Evolutionary conservation across 495 filamentous ascomycete genomes (phyloP), one percentile per base, ranked within the genome.

Genomic region (Lepidopterella palustris): DNA sequence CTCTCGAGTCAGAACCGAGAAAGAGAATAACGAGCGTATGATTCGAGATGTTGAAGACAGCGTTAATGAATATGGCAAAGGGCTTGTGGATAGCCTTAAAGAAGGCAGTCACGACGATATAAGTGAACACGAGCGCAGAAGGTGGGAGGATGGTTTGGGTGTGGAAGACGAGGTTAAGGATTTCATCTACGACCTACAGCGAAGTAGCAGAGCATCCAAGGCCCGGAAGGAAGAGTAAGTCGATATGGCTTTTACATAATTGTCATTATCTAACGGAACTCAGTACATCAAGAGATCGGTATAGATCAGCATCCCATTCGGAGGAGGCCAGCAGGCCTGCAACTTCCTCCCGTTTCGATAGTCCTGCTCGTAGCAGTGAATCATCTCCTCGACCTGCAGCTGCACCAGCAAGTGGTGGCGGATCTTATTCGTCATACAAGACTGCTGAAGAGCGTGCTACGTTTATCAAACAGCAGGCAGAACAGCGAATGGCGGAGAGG

Each of bases 91-190:
- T 62, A 90, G 78, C 64, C 82, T 97, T 11, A 91, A 92, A 68
- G 89, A 95, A 58, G 87, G 85, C 45, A 79, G 78, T n/a, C 82
- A 90, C 45, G 82, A 78, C 64, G 77, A 78, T 63, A 82, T 75
- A 65, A 85, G 69, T 71, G 89, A 97, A 70, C 93, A 97, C 71
- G 95, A 99, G 77, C 83, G 79, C 64, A 82, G 93, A 57, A 84
- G 93, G 58, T 99, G 95, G 95, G 92, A 97, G 67, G 95, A 99
- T 76, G 95, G 84, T 32, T 77, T 97, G 32, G 95, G 95, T 27
- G 95, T 99, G 54, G 95, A 99, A 65, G 92, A 97, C 66, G 89
- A 93, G 60, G 88, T 96, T 59, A 87, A 89, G 64, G 93, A 97
- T 65, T 97, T 99, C 74, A 97, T 99, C 67, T 97, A 90, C 67